These are phyloP conservation scores for Podaxis mareebaensis DNA, from an alignment of 768 basidiomycete species.

Conservation along the genomic window DNA sequence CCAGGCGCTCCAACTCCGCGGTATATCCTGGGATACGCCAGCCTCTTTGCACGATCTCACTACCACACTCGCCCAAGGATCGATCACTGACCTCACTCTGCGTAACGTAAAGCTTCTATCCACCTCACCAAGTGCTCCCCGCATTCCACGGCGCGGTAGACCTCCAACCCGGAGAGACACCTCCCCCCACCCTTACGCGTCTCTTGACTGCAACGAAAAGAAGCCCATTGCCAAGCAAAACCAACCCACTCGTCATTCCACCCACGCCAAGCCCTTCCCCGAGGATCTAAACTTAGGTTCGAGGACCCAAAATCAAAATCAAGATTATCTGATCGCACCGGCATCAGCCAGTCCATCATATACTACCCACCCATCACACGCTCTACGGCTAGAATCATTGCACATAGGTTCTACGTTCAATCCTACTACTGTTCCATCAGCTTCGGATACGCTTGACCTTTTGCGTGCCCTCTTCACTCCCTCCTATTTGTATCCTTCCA, in stretches of 20 bases:
- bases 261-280: slow-evolving; percentile 8
- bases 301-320: neutral
- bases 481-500: neutral
- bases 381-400: neutral
- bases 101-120: slow-evolving; percentile 1
- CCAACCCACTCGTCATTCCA: neutral
- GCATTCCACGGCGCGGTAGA: neutral
- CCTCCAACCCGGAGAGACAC: neutral
- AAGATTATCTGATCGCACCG: neutral
- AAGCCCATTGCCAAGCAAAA: neutral
- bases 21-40: neutral
- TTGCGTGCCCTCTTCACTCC: neutral
- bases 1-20: neutral
- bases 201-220: neutral
- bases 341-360: neutral
- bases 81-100: neutral
- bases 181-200: neutral
- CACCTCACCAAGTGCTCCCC: neutral
- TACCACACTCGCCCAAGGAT: neutral
- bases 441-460: neutral
- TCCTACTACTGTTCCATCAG: neutral
- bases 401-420: neutral
- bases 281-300: neutral
- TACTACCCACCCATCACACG: neutral
- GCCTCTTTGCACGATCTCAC: neutral